Evolutionary conservation across 345 rosid species (phyloP).

Genomic region (Gossypium rotundifolium): DNA sequence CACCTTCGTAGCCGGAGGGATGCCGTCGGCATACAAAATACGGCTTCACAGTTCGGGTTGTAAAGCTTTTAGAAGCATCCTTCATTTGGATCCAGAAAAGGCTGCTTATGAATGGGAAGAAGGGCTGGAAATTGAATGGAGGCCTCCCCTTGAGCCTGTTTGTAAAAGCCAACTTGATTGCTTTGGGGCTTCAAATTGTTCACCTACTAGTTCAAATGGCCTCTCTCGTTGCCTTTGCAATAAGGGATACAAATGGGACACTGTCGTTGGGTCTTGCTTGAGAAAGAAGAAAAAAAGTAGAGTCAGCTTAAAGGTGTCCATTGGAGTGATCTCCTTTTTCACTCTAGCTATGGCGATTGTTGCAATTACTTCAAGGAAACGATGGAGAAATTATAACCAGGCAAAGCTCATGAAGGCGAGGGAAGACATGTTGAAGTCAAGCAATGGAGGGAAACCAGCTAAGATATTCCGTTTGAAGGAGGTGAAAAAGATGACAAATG

Average conservation of each 20-base stretch:
- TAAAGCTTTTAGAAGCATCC: constrained; percentile 50
- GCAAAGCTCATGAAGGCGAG: constrained; percentile 40
- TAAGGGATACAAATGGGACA: constrained; percentile 38
- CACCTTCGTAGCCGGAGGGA: constrained; percentile 53
- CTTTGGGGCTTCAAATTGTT: constrained; percentile 41
- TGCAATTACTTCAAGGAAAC: constrained; percentile 18
- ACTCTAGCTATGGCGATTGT: constrained; percentile 11
- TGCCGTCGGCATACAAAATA: constrained; percentile 61
- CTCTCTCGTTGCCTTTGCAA: constrained; percentile 46
- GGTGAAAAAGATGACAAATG: constrained; percentile 45
- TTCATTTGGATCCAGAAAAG: constrained; percentile 36
- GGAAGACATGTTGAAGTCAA: constrained; percentile 40
- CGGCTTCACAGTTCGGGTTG: constrained; percentile 60
- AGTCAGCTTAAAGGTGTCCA: constrained; percentile 28
- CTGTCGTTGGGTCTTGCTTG: constrained; percentile 28
- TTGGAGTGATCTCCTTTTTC: constrained; percentile 27
- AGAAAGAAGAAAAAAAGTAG: constrained; percentile 20
- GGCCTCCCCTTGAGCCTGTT: constrained; percentile 40
- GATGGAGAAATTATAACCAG: constrained; percentile 9
- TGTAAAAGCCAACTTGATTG: constrained; percentile 42
- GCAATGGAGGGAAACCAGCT: constrained; percentile 39
- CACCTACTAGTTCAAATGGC: constrained; percentile 16
- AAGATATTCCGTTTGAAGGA: constrained; percentile 44
- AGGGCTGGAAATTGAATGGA: constrained; percentile 58
- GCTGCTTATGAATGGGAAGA: constrained; percentile 48